Evolutionary conservation across 2,329 filamentous ascomycete species (phyloP), one percentile per base, ranked within the genome.

Genomic region (Elsinoe ampelina): DNA sequence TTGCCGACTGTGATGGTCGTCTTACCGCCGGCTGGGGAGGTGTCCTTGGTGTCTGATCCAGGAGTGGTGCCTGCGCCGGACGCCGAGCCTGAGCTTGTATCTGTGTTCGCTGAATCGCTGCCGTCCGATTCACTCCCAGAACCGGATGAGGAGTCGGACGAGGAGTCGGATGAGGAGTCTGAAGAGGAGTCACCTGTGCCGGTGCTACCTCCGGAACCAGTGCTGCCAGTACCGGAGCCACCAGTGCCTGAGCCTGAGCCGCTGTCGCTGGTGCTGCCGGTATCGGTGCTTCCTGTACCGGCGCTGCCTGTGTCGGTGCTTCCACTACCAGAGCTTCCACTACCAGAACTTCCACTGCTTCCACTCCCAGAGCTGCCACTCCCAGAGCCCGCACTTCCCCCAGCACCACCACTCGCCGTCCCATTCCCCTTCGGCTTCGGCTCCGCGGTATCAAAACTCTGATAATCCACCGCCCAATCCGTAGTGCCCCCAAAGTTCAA

Each of bases 381-480:
- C 42, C 17, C 43, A 15, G 22, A 17, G 15, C 22, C n/a, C 10
- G 7, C 5, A 32, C 7, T 35, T 13, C 13, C 22, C 3, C 30
- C 22, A 34, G 22, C 22, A 26, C 32, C 15, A n/a, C 43, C 43
- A n/a, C 30, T 15, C 22, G 30, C 17, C 26, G 43, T 48, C 22
- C 43, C 30, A 17, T 48, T 48, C 22, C 7, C 10, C 17, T 15
- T 10, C 7, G 22, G 22, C 36, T 38, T 38, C 36, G 36, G 36
- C 8, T 38, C 36, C 12, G 36, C 36, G 2, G 32, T 20, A 48
- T 48, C 43, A 34, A 15, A 19, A 19, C 43, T 48, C 43, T 48
- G 43, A 32, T 48, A 48, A 56, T 73, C 71, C 8, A 70, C 59
- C 5, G 71, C 70, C 71, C 70, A 73, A 58, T 73, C 70, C 2